These are phyloP conservation scores for Dunaliella salina DNA, from an alignment of 163 green algal genomes.

Conservation along the genomic window DNA sequence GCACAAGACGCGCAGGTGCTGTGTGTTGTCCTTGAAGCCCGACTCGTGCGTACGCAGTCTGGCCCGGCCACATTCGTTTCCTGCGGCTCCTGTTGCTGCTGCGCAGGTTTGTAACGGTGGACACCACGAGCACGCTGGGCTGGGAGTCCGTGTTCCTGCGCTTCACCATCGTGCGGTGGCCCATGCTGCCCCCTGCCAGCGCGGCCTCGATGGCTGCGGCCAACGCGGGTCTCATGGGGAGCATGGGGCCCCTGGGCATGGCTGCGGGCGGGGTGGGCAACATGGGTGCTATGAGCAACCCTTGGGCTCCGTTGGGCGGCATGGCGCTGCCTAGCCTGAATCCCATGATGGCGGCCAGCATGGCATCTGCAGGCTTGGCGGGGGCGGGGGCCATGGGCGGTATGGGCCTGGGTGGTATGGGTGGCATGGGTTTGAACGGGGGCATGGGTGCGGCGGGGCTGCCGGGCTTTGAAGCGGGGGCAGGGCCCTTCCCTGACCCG, in stretches of 20 bases:
- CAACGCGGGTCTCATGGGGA: background rate
- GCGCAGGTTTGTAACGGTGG: conserved; percentile 33
- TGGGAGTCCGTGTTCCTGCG: conserved; percentile 43
- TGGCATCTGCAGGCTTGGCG: background rate
- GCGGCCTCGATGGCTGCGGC: no score
- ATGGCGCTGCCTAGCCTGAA: background rate
- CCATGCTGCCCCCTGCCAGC: background rate
- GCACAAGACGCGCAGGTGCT: background rate
- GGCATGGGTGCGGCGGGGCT: no score
- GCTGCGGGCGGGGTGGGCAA: no score
- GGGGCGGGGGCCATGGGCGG: background rate
- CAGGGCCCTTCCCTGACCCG: no score
- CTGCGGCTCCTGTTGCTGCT: no score
- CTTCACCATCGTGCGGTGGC: conserved; percentile 35
- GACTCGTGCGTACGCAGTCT: no score
- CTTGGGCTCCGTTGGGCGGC: background rate
- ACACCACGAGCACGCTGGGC: conserved; percentile 37
- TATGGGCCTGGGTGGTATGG: background rate
- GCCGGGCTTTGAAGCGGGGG: no score
- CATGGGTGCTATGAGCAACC: no score
- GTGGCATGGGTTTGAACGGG: no score
- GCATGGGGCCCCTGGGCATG: background rate
- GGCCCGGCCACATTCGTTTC: no score
- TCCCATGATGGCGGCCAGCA: background rate
- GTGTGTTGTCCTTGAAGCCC: background rate